These are phyloP conservation scores for Juglanconis juglandina DNA, from an alignment of 2,329 filamentous ascomycete genomes.

Conservation along the genomic window DNA sequence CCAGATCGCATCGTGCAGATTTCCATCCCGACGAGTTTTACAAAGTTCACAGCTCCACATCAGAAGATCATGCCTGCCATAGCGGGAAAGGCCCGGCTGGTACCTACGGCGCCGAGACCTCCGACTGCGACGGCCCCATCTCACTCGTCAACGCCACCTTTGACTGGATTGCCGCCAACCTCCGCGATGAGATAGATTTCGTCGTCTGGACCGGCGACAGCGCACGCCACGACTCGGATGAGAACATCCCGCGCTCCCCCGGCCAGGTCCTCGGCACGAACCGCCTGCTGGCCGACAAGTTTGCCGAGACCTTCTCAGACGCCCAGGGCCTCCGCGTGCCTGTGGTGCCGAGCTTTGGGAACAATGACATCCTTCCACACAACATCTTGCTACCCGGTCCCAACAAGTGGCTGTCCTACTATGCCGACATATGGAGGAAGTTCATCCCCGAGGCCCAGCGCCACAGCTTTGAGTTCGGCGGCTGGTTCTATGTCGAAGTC, in stretches of 20 bases:
- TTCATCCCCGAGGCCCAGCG: constrained; percentile 92
- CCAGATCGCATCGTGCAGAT: constrained; percentile 51
- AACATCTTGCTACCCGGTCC: constrained; percentile 87
- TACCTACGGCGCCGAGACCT: constrained; percentile 77
- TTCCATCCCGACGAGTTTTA: constrained; percentile 90
- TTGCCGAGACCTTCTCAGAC: constrained; percentile 68
- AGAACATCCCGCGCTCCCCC: constrained; percentile 69
- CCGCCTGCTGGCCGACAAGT: constrained; percentile 69
- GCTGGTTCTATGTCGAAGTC: constrained; percentile 93
- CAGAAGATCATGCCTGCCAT: constrained; percentile 71
- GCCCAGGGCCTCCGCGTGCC: constrained; percentile 66
- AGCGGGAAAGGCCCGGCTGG: constrained; percentile 73
- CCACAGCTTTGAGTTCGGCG: constrained; percentile 86
- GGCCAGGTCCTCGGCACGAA: constrained; percentile 78
- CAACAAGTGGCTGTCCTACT: constrained; percentile 78
- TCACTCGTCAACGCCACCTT: constrained; percentile 84
- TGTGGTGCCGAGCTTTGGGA: constrained; percentile 86
- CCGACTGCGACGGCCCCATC: constrained; percentile 82
- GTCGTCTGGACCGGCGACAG: constrained; percentile 92
- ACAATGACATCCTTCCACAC: constrained; percentile 96
- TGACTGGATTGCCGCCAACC: constrained; percentile 75
- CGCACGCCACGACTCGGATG: constrained; percentile 84
- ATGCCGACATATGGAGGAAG: constrained; percentile 72
- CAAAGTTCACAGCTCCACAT: constrained; percentile 70
- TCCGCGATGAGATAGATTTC: constrained; percentile 80